Base-by-base conservation (phyloP, 805 yeast genomes). In the Metschnikowia kofuensis region DNA sequence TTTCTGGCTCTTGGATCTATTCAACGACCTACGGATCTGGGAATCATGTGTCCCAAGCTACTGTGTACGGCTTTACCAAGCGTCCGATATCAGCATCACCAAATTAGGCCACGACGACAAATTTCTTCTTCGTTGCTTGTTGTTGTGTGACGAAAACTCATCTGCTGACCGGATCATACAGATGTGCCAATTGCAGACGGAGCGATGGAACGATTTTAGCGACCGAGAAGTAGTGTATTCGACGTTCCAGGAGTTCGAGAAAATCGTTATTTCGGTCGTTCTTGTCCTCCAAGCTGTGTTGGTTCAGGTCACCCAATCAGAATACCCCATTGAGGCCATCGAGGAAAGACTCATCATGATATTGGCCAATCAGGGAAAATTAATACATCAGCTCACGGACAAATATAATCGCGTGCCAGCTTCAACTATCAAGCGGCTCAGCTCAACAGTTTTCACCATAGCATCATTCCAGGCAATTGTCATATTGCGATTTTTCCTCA, bases 1-100 rank as follows among this genome's bases (percentile, higher is more conserved):
- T 46, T 65, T 64, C 53, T 70, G 75, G 75, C 40, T 72, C 9
- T 55, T 72, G 16, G 77, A 72, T 54, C 51, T 72, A 28, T 70
- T 70, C 49, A 72, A 72, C 43, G 75, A 68, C n/a, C 49, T 69
- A 31, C 50, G 56, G 38, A 55, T 71, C 13, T 72, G 76, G 76
- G 69, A 69, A 50, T 56, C 63, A 26, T 50, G 66, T 11, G 56
- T 72, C 9, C 76, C 76, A 1, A 53, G 56, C 14, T 68, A 65
- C 47, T 67, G 74, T 50, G 48, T 69, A 12, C 50, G 52, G n/a
- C 47, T 51, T 21, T 42, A 30, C 35, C 53, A 52, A 40, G 46
- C 45, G 29, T 34, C 47, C 14, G 47, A 44, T 4, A 21, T 21
- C 21, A 21, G 21, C 21, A 21, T 21, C 21, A 21, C 21, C 21